Percentiles rank a stretch among this genome's conserved stretches.
These are phyloP conservation scores for Papiliotrema terrestris DNA, from an alignment of 1,284 basidiomycete species.

Conservation along the genomic window DNA sequence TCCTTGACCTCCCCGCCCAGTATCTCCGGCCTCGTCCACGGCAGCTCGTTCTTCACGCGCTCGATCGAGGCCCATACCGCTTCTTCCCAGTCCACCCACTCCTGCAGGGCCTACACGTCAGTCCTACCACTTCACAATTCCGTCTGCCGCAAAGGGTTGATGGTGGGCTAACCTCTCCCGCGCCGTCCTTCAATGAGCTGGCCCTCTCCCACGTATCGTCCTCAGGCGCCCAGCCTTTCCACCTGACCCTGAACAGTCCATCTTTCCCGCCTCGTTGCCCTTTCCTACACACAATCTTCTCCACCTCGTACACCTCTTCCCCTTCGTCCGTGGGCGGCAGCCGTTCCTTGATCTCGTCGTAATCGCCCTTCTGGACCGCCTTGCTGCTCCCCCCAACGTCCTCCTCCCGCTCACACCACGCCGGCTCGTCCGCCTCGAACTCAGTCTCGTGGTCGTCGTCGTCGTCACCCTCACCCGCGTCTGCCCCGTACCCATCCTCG, in stretches of 20 bases:
- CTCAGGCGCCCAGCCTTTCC: constrained; percentile 32
- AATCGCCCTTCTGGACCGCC: constrained; percentile 13
- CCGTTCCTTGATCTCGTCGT: constrained; percentile 14
- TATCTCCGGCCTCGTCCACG: neutral
- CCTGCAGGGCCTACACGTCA: constrained; percentile 13
- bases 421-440: constrained; percentile 7
- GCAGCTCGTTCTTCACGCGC: constrained; percentile 6
- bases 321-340: constrained; percentile 3
- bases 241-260: constrained; percentile 29
- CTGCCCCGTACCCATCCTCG: constrained; percentile 1
- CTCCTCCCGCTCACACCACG: constrained; percentile 23
- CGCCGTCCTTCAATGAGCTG: constrained; percentile 13
- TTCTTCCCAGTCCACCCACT: constrained; percentile 26
- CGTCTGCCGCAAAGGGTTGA: neutral
- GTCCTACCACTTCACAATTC: neutral
- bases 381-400: constrained; percentile 7
- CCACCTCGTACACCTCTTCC: constrained; percentile 29
- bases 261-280: constrained; percentile 8
- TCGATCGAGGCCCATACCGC: constrained; percentile 12
- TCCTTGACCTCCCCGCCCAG: neutral
- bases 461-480: no score
- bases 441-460: no score
- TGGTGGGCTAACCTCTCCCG: constrained; percentile 22
- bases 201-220: constrained; percentile 35
- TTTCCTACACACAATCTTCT: constrained; percentile 22